Conservation (phyloP, 371 early-diverging fungal species). For the Ordospora pajunii region DNA sequence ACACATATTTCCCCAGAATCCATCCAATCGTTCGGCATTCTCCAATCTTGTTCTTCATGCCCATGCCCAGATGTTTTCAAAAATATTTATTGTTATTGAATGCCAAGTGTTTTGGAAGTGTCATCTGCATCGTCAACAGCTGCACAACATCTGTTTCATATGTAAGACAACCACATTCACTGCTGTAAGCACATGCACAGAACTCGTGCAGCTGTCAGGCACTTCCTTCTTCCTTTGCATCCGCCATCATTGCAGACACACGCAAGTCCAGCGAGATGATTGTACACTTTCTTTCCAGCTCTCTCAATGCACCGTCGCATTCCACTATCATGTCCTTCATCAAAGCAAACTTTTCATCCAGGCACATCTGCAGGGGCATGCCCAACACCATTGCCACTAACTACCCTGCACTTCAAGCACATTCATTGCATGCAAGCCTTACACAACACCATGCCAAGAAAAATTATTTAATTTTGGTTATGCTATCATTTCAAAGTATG, state of each 20-base stretch:
- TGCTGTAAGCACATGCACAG: too few relatives aligned
- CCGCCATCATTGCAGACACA: background rate
- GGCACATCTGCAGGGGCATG: background rate
- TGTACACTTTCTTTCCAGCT: slow-evolving; percentile 8
- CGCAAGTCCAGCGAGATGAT: slow-evolving; percentile 5
- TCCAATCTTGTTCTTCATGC: background rate
- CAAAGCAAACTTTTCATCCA: background rate
- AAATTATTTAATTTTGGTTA: too few relatives aligned
- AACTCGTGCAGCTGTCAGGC: background rate
- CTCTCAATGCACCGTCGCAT: slow-evolving; percentile 20
- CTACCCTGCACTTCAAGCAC: too few relatives aligned
- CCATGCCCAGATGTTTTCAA: background rate
- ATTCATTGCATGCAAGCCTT: too few relatives aligned
- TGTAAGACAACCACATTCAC: too few relatives aligned
- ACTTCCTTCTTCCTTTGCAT: background rate
- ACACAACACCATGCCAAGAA: too few relatives aligned
- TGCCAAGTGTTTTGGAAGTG: background rate
- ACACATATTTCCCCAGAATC: slow-evolving; percentile 16
- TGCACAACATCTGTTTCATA: too few relatives aligned
- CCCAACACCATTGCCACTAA: too few relatives aligned
- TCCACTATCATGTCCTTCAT: slow-evolving; percentile 11
- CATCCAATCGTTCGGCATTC: background rate
- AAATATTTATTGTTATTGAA: slow-evolving; percentile 4
- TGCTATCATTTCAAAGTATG: too few relatives aligned
- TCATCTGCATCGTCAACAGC: background rate